Percentiles rank a stretch among this genome's conserved stretches.
phyloP scores from a whole-genome alignment of 805 yeast genomes.

The Saccharomycopsis lassenensis region DNA sequence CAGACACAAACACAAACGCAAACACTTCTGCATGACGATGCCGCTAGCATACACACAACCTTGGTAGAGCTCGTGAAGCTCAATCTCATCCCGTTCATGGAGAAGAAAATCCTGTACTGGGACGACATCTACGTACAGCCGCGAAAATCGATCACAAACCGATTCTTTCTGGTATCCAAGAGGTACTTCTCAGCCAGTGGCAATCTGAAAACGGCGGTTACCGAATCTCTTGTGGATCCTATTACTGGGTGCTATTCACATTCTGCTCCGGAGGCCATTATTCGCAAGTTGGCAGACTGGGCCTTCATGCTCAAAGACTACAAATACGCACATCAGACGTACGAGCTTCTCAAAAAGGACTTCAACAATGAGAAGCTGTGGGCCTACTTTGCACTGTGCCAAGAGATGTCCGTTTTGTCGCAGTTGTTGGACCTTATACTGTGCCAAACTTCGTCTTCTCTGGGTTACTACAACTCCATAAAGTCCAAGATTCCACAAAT shows the following conservation, averaged over 20 bases:
- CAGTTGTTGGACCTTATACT: conserved; percentile 43
- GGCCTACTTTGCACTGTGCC: conserved; percentile 70
- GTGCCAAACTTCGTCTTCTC: conserved; percentile 22
- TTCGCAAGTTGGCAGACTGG: conserved; percentile 86
- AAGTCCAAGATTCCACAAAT: conserved; percentile 44
- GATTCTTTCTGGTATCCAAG: conserved; percentile 46
- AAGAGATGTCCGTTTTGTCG: conserved; percentile 77
- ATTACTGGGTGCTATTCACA: conserved; percentile 49
- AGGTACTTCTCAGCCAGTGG: conserved; percentile 16
- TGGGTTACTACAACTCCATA: conserved; percentile 29
- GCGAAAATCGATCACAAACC: conserved; percentile 62
- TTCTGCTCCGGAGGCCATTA: conserved; percentile 55
- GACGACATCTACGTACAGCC: conserved; percentile 73
- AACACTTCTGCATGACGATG: conserved; percentile 4
- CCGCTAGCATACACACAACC: conserved; percentile 2
- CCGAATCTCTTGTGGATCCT: conserved; percentile 32
- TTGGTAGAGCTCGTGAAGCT: conserved; percentile 15
- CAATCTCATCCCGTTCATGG: conserved; percentile 66
- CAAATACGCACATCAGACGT: conserved; percentile 70
- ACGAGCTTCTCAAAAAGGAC: conserved; percentile 74
- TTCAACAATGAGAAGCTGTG: conserved; percentile 69
- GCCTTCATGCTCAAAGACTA: conserved; percentile 85
- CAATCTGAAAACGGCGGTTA: conserved; percentile 12
- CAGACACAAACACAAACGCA: neutral
- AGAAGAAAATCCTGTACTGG: conserved; percentile 69